These are phyloP conservation scores for Bruguiera hainesii DNA, from an alignment of 441 rosid species.

Conservation along the genomic window DNA sequence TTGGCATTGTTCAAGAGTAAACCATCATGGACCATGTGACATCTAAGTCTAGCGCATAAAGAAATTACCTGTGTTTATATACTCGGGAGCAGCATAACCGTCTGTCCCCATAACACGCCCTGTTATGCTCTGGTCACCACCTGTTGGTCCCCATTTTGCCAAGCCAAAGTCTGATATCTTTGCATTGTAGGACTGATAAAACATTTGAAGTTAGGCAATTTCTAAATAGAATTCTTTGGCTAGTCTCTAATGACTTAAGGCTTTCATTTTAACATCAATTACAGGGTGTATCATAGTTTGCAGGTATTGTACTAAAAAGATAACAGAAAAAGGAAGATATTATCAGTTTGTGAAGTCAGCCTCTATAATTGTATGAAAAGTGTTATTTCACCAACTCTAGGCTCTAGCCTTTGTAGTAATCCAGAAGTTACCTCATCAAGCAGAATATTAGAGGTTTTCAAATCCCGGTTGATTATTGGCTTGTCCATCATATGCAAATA, in stretches of 20 bases:
- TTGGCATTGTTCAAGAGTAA: neutral
- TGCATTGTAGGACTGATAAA: constrained; percentile 53
- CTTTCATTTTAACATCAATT: neutral
- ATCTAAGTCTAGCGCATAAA: neutral
- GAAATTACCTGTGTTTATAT: neutral
- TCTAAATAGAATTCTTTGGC: neutral
- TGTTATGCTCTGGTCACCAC: neutral
- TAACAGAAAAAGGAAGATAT: too few species aligned
- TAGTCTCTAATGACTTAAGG: too few species aligned
- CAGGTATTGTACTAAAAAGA: neutral
- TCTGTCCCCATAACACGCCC: neutral
- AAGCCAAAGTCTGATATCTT: constrained; percentile 70
- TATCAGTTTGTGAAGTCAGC: neutral
- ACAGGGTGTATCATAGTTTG: neutral
- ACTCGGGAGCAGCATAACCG: constrained; percentile 1
- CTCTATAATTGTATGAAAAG: neutral
- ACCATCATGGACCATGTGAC: too few species aligned
- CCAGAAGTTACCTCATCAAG: constrained; percentile 55
- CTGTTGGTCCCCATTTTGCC: constrained; percentile 7
- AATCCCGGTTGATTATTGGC: constrained; percentile 67
- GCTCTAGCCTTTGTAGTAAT: neutral
- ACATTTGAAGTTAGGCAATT: neutral
- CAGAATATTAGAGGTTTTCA: constrained; percentile 67
- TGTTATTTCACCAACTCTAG: neutral
- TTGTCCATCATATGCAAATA: constrained; percentile 56